A percentile compares a stretch with the other conserved stretches of the same genome.
Evolutionary conservation across 2,329 filamentous ascomycete genomes (phyloP).

Genomic region (Fusarium continuum): DNA sequence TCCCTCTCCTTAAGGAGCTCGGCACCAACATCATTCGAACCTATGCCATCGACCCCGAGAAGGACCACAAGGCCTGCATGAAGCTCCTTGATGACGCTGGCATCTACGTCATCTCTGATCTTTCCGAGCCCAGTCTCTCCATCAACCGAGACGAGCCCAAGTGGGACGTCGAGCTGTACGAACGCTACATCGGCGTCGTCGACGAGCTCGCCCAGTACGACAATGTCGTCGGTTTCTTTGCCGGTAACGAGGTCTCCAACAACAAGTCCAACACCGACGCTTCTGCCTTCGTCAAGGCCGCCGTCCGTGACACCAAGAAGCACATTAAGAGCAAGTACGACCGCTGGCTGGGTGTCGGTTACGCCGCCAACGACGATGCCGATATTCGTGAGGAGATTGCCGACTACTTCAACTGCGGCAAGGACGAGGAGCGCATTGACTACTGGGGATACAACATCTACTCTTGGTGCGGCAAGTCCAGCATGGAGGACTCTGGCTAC

Average conservation of each 20-base stretch:
- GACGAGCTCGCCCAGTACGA: constrained; percentile 83
- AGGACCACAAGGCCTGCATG: constrained; percentile 88
- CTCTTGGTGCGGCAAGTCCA: constrained; percentile 94
- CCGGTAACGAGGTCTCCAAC: constrained; percentile 97
- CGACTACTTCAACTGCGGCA: constrained; percentile 93
- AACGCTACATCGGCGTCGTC: constrained; percentile 84
- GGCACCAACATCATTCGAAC: constrained; percentile 94
- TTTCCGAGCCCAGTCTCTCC: constrained; percentile 81
- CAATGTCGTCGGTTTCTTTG: constrained; percentile 97
- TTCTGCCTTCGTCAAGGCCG: constrained; percentile 96
- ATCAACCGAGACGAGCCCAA: constrained; percentile 83
- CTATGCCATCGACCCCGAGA: constrained; percentile 86
- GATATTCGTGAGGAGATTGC: constrained; percentile 83
- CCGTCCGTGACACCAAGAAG: constrained; percentile 93
- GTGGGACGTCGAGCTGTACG: constrained; percentile 83
- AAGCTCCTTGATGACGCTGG: constrained; percentile 79
- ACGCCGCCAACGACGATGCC: constrained; percentile 93
- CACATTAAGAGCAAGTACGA: constrained; percentile 86
- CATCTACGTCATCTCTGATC: constrained; percentile 95
- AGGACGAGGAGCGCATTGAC: constrained; percentile 74
- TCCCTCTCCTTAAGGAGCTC: constrained; percentile 80
- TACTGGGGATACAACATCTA: constrained; percentile 99
- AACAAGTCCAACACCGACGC: constrained; percentile 86
- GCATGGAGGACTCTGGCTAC: constrained; percentile 80
- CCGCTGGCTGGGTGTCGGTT: constrained; percentile 87